Conservation (phyloP, 441 rosid genomes). For the Mallotus repandus region DNA sequence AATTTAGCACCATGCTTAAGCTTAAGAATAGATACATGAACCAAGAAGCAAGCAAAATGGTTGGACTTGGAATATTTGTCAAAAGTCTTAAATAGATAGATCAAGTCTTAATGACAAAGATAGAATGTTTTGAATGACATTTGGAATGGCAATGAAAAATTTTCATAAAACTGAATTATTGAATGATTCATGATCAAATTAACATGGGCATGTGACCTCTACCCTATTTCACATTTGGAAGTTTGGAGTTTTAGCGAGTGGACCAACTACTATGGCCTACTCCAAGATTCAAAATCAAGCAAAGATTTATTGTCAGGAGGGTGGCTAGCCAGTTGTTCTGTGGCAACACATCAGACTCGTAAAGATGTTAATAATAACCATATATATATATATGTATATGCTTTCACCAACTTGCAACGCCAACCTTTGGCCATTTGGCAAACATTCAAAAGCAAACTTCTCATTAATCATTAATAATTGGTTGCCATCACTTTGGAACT, state of each 20-base stretch:
- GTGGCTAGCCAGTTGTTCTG: not conserved
- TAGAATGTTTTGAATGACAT: not conserved
- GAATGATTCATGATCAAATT: not conserved
- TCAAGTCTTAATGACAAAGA: not conserved
- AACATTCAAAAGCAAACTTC: too few species aligned
- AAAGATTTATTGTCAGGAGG: not conserved
- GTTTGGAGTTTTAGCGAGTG: not conserved
- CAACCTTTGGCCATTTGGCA: too few species aligned
- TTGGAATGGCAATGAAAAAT: not conserved
- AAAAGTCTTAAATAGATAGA: too few species aligned
- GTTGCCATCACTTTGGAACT: too few species aligned
- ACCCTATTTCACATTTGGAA: not conserved
- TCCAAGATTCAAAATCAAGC: not conserved
- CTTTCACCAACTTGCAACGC: too few species aligned
- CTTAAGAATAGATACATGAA: too few species aligned
- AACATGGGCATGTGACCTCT: slow-evolving; percentile 1
- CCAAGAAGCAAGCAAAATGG: too few species aligned
- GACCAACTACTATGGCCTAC: not conserved
- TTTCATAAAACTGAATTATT: slow-evolving; percentile 4
- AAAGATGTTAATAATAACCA: not conserved
- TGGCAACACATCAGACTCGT: not conserved
- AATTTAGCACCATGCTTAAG: too few species aligned
- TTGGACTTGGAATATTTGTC: too few species aligned
- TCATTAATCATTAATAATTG: too few species aligned
- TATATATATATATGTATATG: not conserved